Base-by-base conservation (phyloP, 2,329 filamentous ascomycete genomes). In the Pseudogymnoascus sp. region DNA sequence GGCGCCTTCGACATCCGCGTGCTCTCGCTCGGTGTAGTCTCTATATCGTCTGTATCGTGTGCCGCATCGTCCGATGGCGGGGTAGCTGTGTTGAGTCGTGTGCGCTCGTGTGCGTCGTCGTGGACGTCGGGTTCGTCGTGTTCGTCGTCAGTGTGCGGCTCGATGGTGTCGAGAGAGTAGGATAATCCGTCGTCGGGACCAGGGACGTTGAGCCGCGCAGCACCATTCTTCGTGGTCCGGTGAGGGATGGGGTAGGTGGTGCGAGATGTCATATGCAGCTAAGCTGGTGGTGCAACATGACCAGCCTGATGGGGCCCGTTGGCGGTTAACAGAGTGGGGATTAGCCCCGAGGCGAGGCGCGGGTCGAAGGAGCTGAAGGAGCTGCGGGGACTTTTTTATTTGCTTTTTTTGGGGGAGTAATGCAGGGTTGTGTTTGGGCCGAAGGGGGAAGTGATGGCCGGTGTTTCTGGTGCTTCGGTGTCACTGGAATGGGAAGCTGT, bases 1-100 rank as follows among this genome's bases (percentile, higher is more conserved):
- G 83, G 83, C 65, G 79, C 75, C 71, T 76, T 76, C 59, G 76
- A 78, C 76, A 77, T 78, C 31, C 48, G 48, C 31, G 12, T n/a
- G 25, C 31, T 55, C 27, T 31, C 58, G 37, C 70, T 36, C 33
- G 21, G 5, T 40, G 58, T 29, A 13, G 58, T 27, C 10, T 36
- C 33, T 36, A 37, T n/a, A 35, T 27, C 58, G 15, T 4, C 9
- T 21, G 15, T 15, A 27, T 40, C n/a, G 25, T 59, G 58, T 55
- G 10, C 48, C 27, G 31, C 48, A 55, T 55, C 48, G 48, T 55
- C 48, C n/a, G n/a, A n/a, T 35, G 48, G 48, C 48, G 48, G 15
- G 27, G 25, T 10, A 55, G 48, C n/a, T n/a, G n/a, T n/a, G n/a
- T n/a, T 31, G 48, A 31, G 48, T 58, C 29, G 33, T 31, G 48